Evolutionary conservation across 371 early-diverging fungal species (phyloP).

Genomic region (Mucor velutinosus): DNA sequence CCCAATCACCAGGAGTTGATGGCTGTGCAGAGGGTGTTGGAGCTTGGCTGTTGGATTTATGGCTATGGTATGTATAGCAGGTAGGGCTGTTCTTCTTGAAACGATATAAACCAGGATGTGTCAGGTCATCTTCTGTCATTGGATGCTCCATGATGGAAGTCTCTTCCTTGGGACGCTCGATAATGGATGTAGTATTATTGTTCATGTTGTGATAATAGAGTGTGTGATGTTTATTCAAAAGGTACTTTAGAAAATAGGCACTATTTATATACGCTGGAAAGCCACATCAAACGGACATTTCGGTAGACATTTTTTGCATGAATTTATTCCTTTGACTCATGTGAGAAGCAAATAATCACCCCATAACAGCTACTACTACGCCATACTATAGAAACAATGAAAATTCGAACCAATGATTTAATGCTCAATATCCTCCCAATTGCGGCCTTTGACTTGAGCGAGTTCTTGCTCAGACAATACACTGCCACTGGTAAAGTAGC

Average conservation of each 20-base stretch:
- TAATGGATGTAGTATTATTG: not conserved
- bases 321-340: not conserved
- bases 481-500: slow-evolving; percentile 83
- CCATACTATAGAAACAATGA: not conserved
- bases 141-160: slow-evolving; percentile 25
- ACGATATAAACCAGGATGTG: slow-evolving; percentile 29
- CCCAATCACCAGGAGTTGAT: slow-evolving; percentile 27
- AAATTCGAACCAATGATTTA: slow-evolving; percentile 24
- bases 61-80: slow-evolving; percentile 5
- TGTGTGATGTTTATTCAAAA: not conserved
- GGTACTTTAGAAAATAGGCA: not conserved
- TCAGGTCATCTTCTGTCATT: slow-evolving; percentile 27
- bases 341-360: slow-evolving; percentile 1
- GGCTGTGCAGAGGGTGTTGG: not conserved
- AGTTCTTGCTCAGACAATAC: slow-evolving; percentile 64
- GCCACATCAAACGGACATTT: not conserved
- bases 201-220: not conserved
- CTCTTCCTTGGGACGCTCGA: slow-evolving; percentile 5
- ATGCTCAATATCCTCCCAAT: slow-evolving; percentile 81
- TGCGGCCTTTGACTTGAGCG: slow-evolving; percentile 75
- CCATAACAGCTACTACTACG: not conserved
- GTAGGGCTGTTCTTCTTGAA: slow-evolving; percentile 23
- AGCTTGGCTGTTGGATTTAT: not conserved
- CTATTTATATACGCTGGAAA: not conserved
- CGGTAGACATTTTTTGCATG: slow-evolving; percentile 1